Evolutionary conservation across 2,329 filamentous ascomycete species (phyloP), one percentile per base, ranked within the genome.

Genomic region (Ophiosphaerella narmari): DNA sequence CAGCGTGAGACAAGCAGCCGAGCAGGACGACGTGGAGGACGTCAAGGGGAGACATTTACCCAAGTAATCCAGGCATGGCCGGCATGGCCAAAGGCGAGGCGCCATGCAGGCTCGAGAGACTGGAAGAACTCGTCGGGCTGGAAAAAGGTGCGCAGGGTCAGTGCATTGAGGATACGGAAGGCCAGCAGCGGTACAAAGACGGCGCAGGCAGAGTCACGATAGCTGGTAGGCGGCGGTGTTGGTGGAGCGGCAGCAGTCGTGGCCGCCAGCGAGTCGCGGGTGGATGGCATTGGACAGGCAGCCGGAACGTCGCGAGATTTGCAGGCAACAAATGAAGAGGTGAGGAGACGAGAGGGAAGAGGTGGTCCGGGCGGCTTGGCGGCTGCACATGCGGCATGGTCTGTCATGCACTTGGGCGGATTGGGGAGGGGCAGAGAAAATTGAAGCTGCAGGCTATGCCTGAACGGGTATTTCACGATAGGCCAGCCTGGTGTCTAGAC

Each of bases 121-220:
- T 99, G 94, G 68, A 94, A 99, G 78, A 90, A 97, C 74, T 99
- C 94, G 77, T 99, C 94, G 24, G 94, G 94, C 74, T 99, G 94
- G 77, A 99, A 99, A 73, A 97, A 99, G 16, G 94, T 97, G 59
- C 84, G 80, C 49, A 95, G 79, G 55, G 81, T 85, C 62, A 94
- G 80, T 29, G 91, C 86, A 76, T 96, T 96, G 70, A 89, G 72
- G 57, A 93, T 81, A 46, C 94, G 90, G 56, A 96, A 82, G 35
- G 84, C 79, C 59, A 97, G 61, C 42, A 85, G 59, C 53, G 69
- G 56, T 9, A 62, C 55, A 43, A 72, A 62, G 47, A 68, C 38
- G 50, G 43, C 41, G 54, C 61, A 64, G 52, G 55, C 54, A 48
- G 65, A 60, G 63, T 66, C 66, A 68, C 66, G 66, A 69, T 67